Conservation (phyloP, 257 asterid genomes). For the Ilex aquifolium region DNA sequence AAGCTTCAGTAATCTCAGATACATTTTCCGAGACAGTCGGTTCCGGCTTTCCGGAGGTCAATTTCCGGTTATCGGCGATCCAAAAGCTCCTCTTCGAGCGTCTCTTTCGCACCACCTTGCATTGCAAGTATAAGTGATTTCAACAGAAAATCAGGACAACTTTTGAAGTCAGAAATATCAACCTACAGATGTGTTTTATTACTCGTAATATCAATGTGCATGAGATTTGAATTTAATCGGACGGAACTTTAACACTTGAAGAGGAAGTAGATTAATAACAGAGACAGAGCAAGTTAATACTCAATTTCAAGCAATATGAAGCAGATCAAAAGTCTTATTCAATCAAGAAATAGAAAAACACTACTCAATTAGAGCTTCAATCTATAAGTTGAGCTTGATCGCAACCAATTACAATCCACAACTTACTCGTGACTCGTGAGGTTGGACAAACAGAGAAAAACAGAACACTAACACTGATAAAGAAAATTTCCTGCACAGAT, state of each 20-base stretch:
- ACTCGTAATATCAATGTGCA: too few species aligned
- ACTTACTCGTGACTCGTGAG: neutral
- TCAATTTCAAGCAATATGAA: too few species aligned
- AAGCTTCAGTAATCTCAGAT: slow-evolving; percentile 41
- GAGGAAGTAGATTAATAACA: neutral
- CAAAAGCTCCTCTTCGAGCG: slow-evolving; percentile 50
- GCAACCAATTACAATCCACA: neutral
- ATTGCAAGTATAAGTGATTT: neutral
- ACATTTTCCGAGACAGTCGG: slow-evolving; percentile 27
- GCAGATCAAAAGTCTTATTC: neutral
- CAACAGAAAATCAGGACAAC: slow-evolving; percentile 14
- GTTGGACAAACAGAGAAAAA: neutral
- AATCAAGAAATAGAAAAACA: neutral
- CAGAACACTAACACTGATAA: neutral
- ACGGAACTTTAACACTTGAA: too few species aligned
- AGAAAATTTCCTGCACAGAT: neutral
- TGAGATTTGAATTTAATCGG: too few species aligned
- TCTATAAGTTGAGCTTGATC: too few species aligned
- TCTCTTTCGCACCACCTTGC: slow-evolving; percentile 65
- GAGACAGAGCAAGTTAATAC: neutral
- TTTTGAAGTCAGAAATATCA: slow-evolving; percentile 12
- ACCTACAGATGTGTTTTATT: neutral
- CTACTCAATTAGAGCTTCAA: too few species aligned
- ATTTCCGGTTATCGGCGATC: slow-evolving; percentile 38
- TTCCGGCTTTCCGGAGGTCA: slow-evolving; percentile 26